Percentiles rank a stretch among this genome's conserved stretches.
Conservation (phyloP, 345 rosid genomes). For the Salix purpurea region DNA sequence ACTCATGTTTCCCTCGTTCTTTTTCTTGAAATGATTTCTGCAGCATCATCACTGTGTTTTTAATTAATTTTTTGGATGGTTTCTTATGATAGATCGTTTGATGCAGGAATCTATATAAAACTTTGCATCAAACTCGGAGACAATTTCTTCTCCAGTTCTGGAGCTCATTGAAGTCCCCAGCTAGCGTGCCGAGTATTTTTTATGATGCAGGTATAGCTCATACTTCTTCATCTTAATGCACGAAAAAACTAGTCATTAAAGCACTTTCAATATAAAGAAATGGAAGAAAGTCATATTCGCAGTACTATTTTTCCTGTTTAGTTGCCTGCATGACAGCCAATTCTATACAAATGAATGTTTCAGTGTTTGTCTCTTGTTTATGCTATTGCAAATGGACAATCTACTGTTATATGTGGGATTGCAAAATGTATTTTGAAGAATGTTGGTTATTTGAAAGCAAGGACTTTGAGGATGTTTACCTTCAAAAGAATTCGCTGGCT, state of each 20-base stretch:
- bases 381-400: not conserved
- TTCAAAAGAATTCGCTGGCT: not conserved
- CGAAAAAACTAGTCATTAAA: not conserved
- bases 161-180: constrained; percentile 38
- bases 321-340: not conserved
- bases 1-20: not conserved
- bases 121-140: constrained; percentile 51
- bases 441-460: not conserved
- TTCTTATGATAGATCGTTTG: not conserved
- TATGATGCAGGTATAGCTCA: constrained; percentile 32
- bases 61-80: not conserved
- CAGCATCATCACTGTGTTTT: not conserved
- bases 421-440: not conserved
- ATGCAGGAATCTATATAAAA: constrained; percentile 42
- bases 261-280: not conserved
- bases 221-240: not conserved
- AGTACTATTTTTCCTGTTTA: not conserved
- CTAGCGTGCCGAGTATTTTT: constrained; percentile 33
- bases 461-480: not conserved
- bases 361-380: not conserved
- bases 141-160: constrained; percentile 74
- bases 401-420: not conserved
- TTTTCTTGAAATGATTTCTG: not conserved
- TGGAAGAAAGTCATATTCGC: not conserved
- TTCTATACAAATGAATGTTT: not conserved